Conservation (phyloP, 108 stramenopile genomes). For the Aurantiochytrium sp. region DNA sequence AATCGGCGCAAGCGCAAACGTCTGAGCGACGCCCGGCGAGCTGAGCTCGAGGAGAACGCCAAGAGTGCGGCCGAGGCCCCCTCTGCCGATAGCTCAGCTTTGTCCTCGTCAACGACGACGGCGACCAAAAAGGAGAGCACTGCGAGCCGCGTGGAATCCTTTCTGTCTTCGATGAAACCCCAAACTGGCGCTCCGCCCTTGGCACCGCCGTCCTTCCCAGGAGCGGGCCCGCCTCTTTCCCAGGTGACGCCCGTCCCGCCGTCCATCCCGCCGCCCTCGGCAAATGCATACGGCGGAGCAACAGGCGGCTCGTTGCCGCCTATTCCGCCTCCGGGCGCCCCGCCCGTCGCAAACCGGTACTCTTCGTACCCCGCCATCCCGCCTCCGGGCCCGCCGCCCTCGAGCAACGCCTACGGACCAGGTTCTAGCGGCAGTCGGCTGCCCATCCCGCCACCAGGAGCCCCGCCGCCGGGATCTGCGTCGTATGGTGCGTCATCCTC, state of each 20-base stretch:
- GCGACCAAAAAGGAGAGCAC: neutral
- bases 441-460: neutral
- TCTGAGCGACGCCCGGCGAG: neutral
- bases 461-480: neutral
- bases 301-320: neutral
- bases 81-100: too few relatives aligned
- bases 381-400: neutral
- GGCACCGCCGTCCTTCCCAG: too few relatives aligned
- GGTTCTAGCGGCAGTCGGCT: neutral
- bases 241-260: neutral
- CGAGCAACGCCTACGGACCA: neutral
- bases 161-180: neutral
- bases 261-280: neutral
- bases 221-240: neutral
- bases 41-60: neutral
- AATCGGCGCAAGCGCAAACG: conserved; percentile 1
- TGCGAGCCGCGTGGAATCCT: neutral
- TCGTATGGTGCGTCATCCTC: neutral
- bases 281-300: neutral
- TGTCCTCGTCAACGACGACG: too few relatives aligned
- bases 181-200: too few relatives aligned
- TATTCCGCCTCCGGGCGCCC: neutral
- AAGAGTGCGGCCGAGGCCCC: neutral
- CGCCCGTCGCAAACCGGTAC: neutral
- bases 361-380: neutral